phyloP scores from a whole-genome alignment of 495 filamentous ascomycete species.

The Podospora bellae-mahoneyi region DNA sequence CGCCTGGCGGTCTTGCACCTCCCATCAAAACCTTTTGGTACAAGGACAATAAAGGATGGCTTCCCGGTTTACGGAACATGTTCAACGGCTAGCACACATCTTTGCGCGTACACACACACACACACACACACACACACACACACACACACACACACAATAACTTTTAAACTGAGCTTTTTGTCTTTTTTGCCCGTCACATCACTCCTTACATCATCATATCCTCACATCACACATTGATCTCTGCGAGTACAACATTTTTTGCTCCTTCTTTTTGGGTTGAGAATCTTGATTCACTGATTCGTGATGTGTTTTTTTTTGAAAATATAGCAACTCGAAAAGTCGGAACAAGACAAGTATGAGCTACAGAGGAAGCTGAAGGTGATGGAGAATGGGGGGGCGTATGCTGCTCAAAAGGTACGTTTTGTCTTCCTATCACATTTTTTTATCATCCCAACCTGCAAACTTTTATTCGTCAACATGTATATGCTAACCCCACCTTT shows the following conservation, averaged over 20 bases:
- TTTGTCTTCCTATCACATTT: slow-evolving; percentile 1
- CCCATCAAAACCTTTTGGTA: neutral
- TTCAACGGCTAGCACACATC: neutral
- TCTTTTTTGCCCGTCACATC: neutral
- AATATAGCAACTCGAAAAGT: slow-evolving; percentile 47
- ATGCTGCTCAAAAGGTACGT: slow-evolving; percentile 50
- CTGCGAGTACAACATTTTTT: neutral
- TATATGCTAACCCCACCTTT: neutral
- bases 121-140: too few relatives aligned
- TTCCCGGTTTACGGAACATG: neutral
- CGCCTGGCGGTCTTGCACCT: neutral
- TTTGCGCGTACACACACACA: neutral
- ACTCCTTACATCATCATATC: neutral
- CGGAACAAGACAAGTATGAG: slow-evolving; percentile 48
- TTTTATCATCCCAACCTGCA: neutral
- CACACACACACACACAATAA: neutral
- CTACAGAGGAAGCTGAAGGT: slow-evolving; percentile 46
- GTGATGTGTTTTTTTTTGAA: neutral
- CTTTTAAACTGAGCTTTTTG: neutral
- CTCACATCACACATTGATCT: neutral
- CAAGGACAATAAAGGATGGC: neutral
- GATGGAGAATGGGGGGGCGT: slow-evolving; percentile 41
- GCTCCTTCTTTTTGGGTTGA: neutral
- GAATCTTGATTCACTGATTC: slow-evolving; percentile 8
- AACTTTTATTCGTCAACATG: neutral